Conservation (phyloP, 345 rosid species). For the Brassica napus region Da-Ae NC_063442.1:28623501-28624000, state of each 20-base stretch:
- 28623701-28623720: constrained; percentile 4
- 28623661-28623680: constrained; percentile 12
- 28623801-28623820: neutral
- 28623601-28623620: constrained; percentile 1
- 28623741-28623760: neutral
- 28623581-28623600: neutral
- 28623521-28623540: neutral
- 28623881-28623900: neutral
- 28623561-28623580: neutral
- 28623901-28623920: neutral
- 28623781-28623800: neutral
- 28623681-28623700: constrained; percentile 26
- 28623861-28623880: neutral
- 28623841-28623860: neutral
- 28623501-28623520: neutral
- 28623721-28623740: neutral
- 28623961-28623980: neutral
- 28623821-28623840: neutral
- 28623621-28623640: constrained; percentile 9
- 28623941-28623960: too few species aligned
- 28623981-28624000: neutral
- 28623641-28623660: constrained; percentile 18
- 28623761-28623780: too few species aligned
- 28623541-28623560: neutral
- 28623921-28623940: neutral